Percentiles rank a stretch among this genome's conserved stretches.
Evolutionary conservation across 495 filamentous ascomycete species (phyloP).

Genomic region (Pseudevernia furfuracea): DNA sequence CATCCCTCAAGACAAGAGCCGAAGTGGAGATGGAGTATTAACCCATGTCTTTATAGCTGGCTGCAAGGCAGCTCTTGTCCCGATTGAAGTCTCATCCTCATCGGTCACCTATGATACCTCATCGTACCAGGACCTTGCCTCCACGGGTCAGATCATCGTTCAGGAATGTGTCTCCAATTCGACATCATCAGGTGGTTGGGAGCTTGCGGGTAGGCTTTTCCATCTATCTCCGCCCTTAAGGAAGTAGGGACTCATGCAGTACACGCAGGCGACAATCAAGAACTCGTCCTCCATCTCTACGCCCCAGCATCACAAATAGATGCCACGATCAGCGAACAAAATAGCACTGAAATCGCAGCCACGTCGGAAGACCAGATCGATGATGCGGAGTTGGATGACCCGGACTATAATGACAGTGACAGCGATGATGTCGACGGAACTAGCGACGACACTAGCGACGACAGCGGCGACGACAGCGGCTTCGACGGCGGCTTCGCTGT

Average conservation of each 20-base stretch:
- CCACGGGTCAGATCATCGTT: background rate
- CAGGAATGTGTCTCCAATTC: background rate
- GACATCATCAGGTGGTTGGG: background rate
- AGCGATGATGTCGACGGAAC: background rate
- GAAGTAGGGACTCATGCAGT: background rate
- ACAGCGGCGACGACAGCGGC: too few relatives aligned
- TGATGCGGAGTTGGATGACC: background rate
- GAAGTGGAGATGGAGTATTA: background rate
- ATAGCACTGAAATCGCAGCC: background rate
- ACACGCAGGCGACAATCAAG: background rate
- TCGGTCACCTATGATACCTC: background rate
- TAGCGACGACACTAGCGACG: background rate
- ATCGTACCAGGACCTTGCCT: background rate
- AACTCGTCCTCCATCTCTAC: background rate
- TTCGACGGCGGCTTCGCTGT: too few relatives aligned
- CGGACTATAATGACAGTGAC: background rate
- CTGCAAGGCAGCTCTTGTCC: constrained; percentile 1
- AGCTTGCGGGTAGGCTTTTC: background rate
- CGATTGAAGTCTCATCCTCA: background rate
- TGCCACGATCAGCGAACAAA: background rate
- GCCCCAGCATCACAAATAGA: background rate
- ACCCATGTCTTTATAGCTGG: background rate
- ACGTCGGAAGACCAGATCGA: background rate
- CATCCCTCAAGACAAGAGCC: background rate
- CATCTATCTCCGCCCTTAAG: background rate